Evolutionary conservation across 2,329 filamentous ascomycete species (phyloP).

Genomic region (Fusarium pseudoanthophilum): DNA sequence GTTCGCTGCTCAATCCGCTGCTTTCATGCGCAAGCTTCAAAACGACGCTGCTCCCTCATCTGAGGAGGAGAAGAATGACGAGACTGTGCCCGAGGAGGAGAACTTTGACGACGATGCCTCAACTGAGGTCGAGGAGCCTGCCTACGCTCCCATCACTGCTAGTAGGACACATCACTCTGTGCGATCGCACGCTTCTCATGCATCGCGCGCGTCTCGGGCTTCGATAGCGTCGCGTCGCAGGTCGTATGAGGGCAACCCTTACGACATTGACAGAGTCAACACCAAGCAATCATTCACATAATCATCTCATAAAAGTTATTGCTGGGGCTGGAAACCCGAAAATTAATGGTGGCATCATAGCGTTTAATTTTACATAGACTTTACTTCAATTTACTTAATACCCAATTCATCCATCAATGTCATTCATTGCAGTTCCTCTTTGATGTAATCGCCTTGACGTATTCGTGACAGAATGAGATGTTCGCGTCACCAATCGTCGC

Average conservation of each 20-base stretch:
- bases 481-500: background rate
- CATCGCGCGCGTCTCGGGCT: conserved; percentile 10
- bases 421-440: background rate
- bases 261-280: conserved; percentile 36
- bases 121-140: conserved; percentile 32
- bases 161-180: conserved; percentile 16
- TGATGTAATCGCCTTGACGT: background rate
- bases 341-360: conserved; percentile 9
- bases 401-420: background rate
- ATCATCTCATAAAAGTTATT: conserved; percentile 12
- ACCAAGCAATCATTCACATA: conserved; percentile 34
- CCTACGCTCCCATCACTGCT: conserved; percentile 26
- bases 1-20: conserved; percentile 33
- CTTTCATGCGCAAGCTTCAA: conserved; percentile 36
- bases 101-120: conserved; percentile 29
- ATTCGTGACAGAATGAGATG: background rate
- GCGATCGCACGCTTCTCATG: conserved; percentile 23
- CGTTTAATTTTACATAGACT: conserved; percentile 26
- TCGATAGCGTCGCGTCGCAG: conserved; percentile 26
- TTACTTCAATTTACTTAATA: conserved; percentile 11
- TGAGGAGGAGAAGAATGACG: conserved; percentile 26
- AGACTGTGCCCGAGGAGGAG: conserved; percentile 8
- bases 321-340: conserved; percentile 6
- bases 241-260: conserved; percentile 35
- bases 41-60: background rate